Conservation (phyloP, 73 alveolate species). For the Paraurostyla sp. region DNA sequence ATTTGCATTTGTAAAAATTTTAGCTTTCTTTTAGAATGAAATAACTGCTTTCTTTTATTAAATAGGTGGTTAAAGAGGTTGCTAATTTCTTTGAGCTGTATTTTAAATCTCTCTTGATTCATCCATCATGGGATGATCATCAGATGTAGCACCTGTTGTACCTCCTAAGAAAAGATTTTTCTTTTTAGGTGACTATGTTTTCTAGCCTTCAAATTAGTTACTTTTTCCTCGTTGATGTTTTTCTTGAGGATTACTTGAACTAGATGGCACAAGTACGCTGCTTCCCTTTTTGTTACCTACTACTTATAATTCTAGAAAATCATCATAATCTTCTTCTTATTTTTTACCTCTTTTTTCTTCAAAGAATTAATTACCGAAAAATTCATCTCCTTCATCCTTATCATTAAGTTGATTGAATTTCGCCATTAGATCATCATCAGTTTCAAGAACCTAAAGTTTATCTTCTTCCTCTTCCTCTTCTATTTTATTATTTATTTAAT, state of each 20-base stretch:
- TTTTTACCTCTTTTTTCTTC: constrained; percentile 8
- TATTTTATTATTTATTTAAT: background rate
- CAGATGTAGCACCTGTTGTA: constrained; percentile 44
- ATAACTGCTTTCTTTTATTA: constrained; percentile 47
- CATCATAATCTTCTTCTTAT: background rate
- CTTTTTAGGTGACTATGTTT: background rate
- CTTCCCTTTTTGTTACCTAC: constrained; percentile 12
- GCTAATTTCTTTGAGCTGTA: background rate
- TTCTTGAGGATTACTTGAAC: background rate
- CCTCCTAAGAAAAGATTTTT: constrained; percentile 7
- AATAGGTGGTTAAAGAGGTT: constrained; percentile 20
- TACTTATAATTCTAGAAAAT: background rate
- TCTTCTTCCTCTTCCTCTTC: constrained; percentile 46
- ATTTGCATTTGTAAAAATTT: background rate
- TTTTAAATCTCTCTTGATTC: background rate
- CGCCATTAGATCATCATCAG: background rate
- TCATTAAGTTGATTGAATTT: background rate
- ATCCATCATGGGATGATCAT: background rate
- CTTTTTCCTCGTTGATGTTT: background rate
- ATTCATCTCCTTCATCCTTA: background rate
- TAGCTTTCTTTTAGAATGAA: constrained; percentile 3
- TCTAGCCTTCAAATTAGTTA: background rate
- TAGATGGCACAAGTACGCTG: background rate
- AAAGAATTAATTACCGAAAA: background rate
- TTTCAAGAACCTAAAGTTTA: background rate